These are phyloP conservation scores for Backusella macrospora DNA, from an alignment of 192 early-diverging fungal genomes.

Conservation along the genomic window DNA sequence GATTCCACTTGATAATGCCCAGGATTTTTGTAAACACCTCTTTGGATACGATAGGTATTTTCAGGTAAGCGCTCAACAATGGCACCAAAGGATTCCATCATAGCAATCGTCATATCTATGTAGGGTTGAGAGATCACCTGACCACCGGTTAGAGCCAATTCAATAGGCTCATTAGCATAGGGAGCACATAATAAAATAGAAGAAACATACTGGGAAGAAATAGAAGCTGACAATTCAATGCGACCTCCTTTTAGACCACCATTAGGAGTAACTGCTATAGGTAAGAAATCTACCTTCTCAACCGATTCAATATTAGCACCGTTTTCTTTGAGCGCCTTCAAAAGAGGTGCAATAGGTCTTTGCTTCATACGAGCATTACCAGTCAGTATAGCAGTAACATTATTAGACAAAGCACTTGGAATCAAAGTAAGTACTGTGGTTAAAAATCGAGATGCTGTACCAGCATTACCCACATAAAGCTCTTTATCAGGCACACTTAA, in stretches of 20 bases:
- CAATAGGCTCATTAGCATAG: slow-evolving; percentile 80
- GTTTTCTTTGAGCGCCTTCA: slow-evolving; percentile 82
- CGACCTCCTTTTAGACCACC: slow-evolving; percentile 81
- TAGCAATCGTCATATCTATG: slow-evolving; percentile 99
- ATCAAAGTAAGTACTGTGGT: slow-evolving; percentile 85
- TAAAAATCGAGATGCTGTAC: slow-evolving; percentile 95
- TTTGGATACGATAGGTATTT: slow-evolving; percentile 86
- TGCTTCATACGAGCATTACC: slow-evolving; percentile 98
- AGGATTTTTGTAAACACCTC: slow-evolving; percentile 81
- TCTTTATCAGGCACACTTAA: slow-evolving; percentile 74
- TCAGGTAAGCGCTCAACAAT: slow-evolving; percentile 68
- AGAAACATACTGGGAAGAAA: slow-evolving; percentile 98
- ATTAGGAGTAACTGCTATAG: slow-evolving; percentile 78
- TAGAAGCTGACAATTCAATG: slow-evolving; percentile 89
- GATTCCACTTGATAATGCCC: slow-evolving; percentile 88
- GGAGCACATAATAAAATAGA: slow-evolving; percentile 96
- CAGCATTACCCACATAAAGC: slow-evolving; percentile 96
- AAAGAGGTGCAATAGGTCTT: slow-evolving; percentile 89
- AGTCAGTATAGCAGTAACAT: slow-evolving; percentile 69
- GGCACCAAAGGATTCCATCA: slow-evolving; percentile 97
- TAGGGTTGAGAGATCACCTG: slow-evolving; percentile 97
- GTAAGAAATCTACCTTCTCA: slow-evolving; percentile 83
- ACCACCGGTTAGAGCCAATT: slow-evolving; percentile 86
- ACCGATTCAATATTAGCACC: slow-evolving; percentile 77
- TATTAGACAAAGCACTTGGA: slow-evolving; percentile 40